phyloP scores from a whole-genome alignment of 495 filamentous ascomycete genomes.

The Evernia prunastri region DNA sequence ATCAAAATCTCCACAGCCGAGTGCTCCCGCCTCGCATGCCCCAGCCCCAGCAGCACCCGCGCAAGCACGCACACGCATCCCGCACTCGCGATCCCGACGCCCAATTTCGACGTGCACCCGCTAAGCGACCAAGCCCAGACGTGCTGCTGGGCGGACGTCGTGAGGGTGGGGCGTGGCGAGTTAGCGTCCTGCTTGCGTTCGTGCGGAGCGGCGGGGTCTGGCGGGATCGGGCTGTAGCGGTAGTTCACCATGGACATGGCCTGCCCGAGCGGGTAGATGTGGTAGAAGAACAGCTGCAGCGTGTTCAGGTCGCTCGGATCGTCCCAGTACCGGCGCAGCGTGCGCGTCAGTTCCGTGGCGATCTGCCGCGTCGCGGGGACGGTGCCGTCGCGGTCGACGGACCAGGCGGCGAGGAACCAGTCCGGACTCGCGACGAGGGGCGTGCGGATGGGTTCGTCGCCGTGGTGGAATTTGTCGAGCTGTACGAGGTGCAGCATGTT shows the following conservation, averaged over 20 bases:
- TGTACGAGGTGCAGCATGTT: conserved; percentile 20
- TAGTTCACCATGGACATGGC: conserved; percentile 24
- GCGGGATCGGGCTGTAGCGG: no score
- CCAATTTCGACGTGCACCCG: conserved; percentile 25
- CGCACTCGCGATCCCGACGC: conserved; percentile 19
- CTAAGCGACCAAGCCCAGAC: conserved; percentile 27
- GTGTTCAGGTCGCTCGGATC: not conserved
- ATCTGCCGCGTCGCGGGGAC: conserved; percentile 17
- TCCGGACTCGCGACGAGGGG: conserved; percentile 19
- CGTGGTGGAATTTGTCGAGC: conserved; percentile 13
- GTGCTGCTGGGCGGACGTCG: conserved; percentile 17
- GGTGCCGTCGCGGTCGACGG: conserved; percentile 16
- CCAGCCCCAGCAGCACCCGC: conserved; percentile 8
- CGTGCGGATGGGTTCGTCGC: not conserved
- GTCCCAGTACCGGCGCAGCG: not conserved
- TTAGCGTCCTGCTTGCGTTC: no score
- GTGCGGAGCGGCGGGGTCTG: conserved; percentile 6
- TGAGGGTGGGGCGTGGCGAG: conserved; percentile 1
- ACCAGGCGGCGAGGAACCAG: conserved; percentile 29
- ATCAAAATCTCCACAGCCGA: conserved; percentile 21
- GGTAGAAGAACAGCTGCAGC: conserved; percentile 7
- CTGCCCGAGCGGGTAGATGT: conserved; percentile 20
- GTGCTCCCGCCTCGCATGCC: conserved; percentile 10
- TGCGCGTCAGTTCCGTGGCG: conserved; percentile 7
- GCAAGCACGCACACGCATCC: conserved; percentile 20